A percentile compares a stretch with the other conserved stretches of the same genome.
phyloP scores from a whole-genome alignment of 2,329 filamentous ascomycete species.

The Elsinoe perseae region DNA sequence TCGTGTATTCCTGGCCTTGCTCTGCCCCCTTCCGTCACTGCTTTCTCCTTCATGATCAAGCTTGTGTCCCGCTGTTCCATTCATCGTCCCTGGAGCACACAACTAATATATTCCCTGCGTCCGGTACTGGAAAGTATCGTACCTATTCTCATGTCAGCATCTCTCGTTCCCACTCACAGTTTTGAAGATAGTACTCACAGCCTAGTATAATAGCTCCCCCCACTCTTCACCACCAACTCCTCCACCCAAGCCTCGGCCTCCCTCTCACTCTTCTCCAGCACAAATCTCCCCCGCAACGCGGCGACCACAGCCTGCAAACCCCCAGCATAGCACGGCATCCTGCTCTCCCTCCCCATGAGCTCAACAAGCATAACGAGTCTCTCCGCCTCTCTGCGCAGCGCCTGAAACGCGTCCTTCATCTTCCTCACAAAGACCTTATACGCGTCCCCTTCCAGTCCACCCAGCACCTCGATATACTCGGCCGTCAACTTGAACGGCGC shows the following conservation, averaged over 20 bases:
- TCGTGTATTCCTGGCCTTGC: not conserved
- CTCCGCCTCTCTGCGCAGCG: conserved; percentile 68
- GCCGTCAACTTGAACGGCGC: conserved; percentile 81
- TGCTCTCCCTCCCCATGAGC: conserved; percentile 75
- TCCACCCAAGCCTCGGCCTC: conserved; percentile 78
- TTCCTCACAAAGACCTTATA: conserved; percentile 69
- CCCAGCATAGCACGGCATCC: conserved; percentile 75
- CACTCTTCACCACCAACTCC: conserved; percentile 70
- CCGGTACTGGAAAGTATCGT: conserved; percentile 80
- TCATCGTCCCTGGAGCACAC: not conserved
- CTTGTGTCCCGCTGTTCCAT: too few species aligned
- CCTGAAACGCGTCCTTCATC: conserved; percentile 79
- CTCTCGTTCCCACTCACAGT: conserved; percentile 18
- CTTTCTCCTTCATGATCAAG: not conserved
- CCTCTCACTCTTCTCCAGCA: conserved; percentile 72
- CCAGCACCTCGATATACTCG: conserved; percentile 77
- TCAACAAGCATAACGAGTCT: conserved; percentile 73
- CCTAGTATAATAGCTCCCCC: conserved; percentile 80
- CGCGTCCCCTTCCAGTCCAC: conserved; percentile 60
- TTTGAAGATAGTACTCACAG: conserved; percentile 45
- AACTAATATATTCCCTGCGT: conserved; percentile 76
- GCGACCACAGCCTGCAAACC: conserved; percentile 64
- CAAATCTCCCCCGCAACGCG: conserved; percentile 65
- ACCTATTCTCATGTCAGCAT: conserved; percentile 45
- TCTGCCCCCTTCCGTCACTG: not conserved